Base-by-base conservation (phyloP, 371 early-diverging fungal species). In the Syncephalastrum contaminatum region DNA sequence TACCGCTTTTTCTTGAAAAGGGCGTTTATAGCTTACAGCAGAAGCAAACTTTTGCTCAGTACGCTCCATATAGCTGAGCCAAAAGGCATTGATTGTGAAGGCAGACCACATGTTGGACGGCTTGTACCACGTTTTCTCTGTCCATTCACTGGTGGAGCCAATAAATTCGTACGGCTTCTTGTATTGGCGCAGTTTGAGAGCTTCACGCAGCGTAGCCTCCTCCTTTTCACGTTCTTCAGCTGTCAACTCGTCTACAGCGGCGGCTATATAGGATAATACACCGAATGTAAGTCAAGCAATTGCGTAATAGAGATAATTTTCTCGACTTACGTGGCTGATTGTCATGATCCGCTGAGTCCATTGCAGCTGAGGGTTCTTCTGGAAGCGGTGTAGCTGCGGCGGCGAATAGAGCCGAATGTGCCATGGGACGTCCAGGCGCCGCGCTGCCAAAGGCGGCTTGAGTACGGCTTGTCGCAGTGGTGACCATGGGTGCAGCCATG, bases 21-120 rank as follows among this genome's bases (percentile, higher is more conserved):
- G 10, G 10, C 30, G 2, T 30, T 6, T 30, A 2, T 12, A 1
- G 47, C 43, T 54, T 72, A 79, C 80, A 53, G 64, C 61, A n/a
- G 81, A 72, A 45, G 77, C 44, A 53, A 80, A 76, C 1, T 55
- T 55, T 5, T 54, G 13, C 25, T 48, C 53, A 20, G 64, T 64
- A 18, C 66, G 63, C 36, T 64, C 58, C 10, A 80, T 49, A 43
- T 63, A 81, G 36, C 81, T 81, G n/a, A 81, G 55, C 85, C 83
- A 84, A 50, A 82, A 82, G 1, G 5, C 10, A 8, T 30, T 30
- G 36, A 30, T 12, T 12, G 36, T 30, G 2, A 30, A 30, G 10
- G 36, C 36, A 30, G 36, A 5, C 2, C 12, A 0, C 10, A 10
- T 30, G 10, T 30, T 10, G 1, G 8, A 5, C 5, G 36, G 14